Evolutionary conservation across 2,329 filamentous ascomycete species (phyloP).

Genomic region (Diaporthe sp.): DNA sequence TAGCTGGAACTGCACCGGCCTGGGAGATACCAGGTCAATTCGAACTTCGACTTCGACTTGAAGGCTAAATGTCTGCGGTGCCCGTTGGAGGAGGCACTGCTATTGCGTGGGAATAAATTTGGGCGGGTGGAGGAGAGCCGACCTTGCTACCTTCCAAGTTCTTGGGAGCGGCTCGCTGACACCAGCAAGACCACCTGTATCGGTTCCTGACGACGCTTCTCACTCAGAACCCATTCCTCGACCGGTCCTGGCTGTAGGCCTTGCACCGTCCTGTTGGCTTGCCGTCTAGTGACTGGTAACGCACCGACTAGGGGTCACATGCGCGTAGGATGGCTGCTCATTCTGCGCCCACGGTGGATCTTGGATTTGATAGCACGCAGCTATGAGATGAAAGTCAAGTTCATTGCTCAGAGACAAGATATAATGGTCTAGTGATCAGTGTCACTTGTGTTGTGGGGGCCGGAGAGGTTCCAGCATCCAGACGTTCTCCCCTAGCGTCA

Average conservation of each 20-base stretch:
- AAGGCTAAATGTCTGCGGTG: neutral
- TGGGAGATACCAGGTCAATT: neutral
- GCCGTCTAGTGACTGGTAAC: constrained; percentile 14
- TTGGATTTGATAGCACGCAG: neutral
- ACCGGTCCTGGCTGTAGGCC: neutral
- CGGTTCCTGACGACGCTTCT: neutral
- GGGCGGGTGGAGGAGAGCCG: neutral
- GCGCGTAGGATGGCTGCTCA: neutral
- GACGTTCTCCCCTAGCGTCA: neutral
- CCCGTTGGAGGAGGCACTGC: neutral
- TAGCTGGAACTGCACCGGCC: neutral
- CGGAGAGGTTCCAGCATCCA: neutral
- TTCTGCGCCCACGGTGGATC: neutral
- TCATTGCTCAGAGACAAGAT: neutral
- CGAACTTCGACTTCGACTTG: neutral
- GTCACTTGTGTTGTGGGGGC: neutral
- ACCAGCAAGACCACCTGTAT: neutral
- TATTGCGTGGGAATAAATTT: neutral
- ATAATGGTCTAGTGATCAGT: neutral
- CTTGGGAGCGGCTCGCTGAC: neutral
- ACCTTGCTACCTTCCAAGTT: neutral
- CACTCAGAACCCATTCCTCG: neutral
- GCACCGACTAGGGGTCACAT: neutral
- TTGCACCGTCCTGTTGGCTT: neutral
- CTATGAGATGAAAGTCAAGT: too few relatives aligned